Evolutionary conservation across 495 filamentous ascomycete genomes (phyloP).

Genomic region (Neurospora tetraspora): DNA sequence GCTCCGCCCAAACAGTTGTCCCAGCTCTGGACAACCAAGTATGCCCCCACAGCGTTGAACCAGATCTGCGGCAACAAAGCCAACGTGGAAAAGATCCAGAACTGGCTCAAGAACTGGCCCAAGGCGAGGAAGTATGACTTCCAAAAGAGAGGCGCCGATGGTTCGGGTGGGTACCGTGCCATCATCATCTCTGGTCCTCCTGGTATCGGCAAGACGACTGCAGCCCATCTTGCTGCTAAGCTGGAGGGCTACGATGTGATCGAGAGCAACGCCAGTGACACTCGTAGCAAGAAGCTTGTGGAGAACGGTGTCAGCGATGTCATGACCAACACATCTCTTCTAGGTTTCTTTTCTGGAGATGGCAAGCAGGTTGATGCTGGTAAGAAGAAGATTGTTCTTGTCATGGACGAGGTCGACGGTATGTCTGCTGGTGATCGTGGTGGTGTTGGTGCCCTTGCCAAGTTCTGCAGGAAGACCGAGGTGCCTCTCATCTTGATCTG

Average conservation of each 20-base stretch:
- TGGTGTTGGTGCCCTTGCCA: conserved; percentile 87
- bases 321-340: conserved; percentile 83
- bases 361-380: conserved; percentile 66
- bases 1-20: conserved; percentile 41
- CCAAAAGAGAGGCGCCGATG: conserved; percentile 69
- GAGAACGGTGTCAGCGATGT: conserved; percentile 79
- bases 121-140: conserved; percentile 65
- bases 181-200: conserved; percentile 92
- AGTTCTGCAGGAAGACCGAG: conserved; percentile 87
- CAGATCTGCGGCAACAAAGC: conserved; percentile 96
- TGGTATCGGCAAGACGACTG: conserved; percentile 96
- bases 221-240: conserved; percentile 87
- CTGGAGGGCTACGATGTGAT: conserved; percentile 88
- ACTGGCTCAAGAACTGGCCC: conserved; percentile 76
- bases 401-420: conserved; percentile 99
- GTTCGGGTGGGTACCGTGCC: conserved; percentile 64
- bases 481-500: conserved; percentile 96
- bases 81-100: conserved; percentile 78
- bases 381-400: conserved; percentile 86
- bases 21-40: conserved; percentile 91
- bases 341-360: conserved; percentile 84
- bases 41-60: conserved; percentile 69
- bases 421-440: conserved; percentile 98
- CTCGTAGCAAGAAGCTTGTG: conserved; percentile 94
- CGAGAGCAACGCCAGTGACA: conserved; percentile 94